Evolutionary conservation across 805 yeast genomes (phyloP).

Genomic region (Ogataea trehalophila): DNA sequence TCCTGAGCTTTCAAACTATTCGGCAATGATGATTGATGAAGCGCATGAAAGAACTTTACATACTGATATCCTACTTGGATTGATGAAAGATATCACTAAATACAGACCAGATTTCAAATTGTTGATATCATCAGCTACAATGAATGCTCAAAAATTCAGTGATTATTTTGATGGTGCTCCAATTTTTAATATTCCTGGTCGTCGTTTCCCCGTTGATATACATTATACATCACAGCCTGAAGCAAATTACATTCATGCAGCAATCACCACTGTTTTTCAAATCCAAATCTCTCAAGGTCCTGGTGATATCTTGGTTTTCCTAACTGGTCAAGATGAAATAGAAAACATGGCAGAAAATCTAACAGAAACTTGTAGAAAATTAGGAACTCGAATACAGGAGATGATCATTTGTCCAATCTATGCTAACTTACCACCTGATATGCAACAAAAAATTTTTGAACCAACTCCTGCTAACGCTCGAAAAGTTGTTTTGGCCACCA

Average conservation of each 20-base stretch:
- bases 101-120: constrained; percentile 67
- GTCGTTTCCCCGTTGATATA: constrained; percentile 88
- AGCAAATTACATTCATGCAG: constrained; percentile 85
- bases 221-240: constrained; percentile 84
- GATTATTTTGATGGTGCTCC: constrained; percentile 80
- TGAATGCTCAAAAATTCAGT: constrained; percentile 85
- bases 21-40: constrained; percentile 90
- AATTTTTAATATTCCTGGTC: constrained; percentile 83
- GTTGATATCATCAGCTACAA: constrained; percentile 89
- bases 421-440: constrained; percentile 83
- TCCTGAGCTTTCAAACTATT: constrained; percentile 60
- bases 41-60: constrained; percentile 95
- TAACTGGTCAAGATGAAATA: constrained; percentile 96
- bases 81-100: constrained; percentile 63
- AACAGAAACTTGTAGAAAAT: constrained; percentile 54
- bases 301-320: constrained; percentile 85
- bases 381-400: constrained; percentile 57
- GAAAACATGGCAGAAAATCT: constrained; percentile 74
- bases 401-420: constrained; percentile 81
- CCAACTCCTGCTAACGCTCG: constrained; percentile 76
- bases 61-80: constrained; percentile 79
- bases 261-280: constrained; percentile 80
- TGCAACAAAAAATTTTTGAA: constrained; percentile 77
- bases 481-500: constrained; percentile 90
- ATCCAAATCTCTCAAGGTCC: constrained; percentile 68